Conservation (phyloP, 2,329 filamentous ascomycete species). For the Cercospora sp. region DNA sequence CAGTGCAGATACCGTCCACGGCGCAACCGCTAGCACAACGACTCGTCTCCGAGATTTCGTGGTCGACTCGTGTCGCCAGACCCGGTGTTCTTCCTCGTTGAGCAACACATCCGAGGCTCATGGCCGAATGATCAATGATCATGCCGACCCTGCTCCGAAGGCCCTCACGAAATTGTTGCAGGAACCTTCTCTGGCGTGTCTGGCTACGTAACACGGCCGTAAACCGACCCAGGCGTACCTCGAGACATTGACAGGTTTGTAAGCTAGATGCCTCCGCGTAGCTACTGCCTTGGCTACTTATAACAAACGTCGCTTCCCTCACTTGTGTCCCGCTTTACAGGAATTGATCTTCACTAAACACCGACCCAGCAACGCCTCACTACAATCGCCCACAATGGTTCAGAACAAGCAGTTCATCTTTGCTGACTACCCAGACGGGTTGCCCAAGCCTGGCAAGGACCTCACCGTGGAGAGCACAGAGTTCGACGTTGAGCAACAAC, state of each 20-base stretch:
- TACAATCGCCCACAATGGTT: conserved; percentile 45
- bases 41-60: not conserved
- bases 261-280: conserved; percentile 4
- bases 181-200: not conserved
- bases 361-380: not conserved
- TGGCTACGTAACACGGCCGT: conserved; percentile 12
- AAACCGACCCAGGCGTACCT: not conserved
- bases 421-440: conserved; percentile 66
- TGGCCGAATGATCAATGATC: not conserved
- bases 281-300: not conserved
- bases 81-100: conserved; percentile 1
- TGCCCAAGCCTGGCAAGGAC: conserved; percentile 70
- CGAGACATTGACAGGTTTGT: conserved; percentile 5
- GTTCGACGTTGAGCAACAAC: conserved; percentile 65
- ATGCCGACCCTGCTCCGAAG: conserved; percentile 11
- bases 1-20: conserved; percentile 1
- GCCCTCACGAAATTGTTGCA: conserved; percentile 6
- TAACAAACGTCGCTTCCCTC: not conserved
- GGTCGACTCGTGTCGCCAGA: not conserved
- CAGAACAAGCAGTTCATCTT: conserved; percentile 76
- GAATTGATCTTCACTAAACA: not conserved
- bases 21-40: conserved; percentile 3
- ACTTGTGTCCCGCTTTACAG: not conserved
- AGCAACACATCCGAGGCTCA: conserved; percentile 17
- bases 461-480: conserved; percentile 65